These are phyloP conservation scores for Marsdenia floribunda DNA, from an alignment of 257 asterid species.

Conservation along the genomic window DNA sequence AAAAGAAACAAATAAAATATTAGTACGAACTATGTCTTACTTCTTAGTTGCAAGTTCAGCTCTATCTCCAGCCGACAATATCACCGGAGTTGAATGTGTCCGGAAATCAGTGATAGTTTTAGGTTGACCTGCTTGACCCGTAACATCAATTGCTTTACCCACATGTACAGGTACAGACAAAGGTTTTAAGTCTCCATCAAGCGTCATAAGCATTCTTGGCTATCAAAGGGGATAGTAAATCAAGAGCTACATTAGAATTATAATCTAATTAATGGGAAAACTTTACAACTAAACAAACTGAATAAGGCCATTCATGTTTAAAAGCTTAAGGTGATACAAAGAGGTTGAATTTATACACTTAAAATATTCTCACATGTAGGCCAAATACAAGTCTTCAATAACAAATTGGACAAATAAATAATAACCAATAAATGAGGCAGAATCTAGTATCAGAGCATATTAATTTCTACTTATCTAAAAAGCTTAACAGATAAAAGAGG, in stretches of 20 bases:
- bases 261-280: neutral
- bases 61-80: constrained; percentile 87
- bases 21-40: constrained; percentile 30
- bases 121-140: constrained; percentile 94
- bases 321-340: too few relatives aligned
- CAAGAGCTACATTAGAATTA: neutral
- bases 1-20: neutral
- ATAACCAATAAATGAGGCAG: too few relatives aligned
- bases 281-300: neutral
- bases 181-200: constrained; percentile 86
- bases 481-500: too few relatives aligned
- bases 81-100: constrained; percentile 90
- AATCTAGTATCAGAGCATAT: too few relatives aligned
- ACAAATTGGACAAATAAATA: too few relatives aligned
- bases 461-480: too few relatives aligned
- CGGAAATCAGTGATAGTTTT: constrained; percentile 94
- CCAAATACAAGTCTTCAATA: too few relatives aligned
- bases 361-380: too few relatives aligned
- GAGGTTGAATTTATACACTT: too few relatives aligned
- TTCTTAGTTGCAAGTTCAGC: constrained; percentile 96
- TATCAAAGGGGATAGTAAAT: constrained; percentile 18
- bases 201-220: constrained; percentile 95
- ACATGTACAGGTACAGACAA: constrained; percentile 88
- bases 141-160: constrained; percentile 95
- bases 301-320: neutral